Evolutionary conservation across 148 eudicot species (phyloP).

Genomic region (Camellia lanceoleosa): DNA sequence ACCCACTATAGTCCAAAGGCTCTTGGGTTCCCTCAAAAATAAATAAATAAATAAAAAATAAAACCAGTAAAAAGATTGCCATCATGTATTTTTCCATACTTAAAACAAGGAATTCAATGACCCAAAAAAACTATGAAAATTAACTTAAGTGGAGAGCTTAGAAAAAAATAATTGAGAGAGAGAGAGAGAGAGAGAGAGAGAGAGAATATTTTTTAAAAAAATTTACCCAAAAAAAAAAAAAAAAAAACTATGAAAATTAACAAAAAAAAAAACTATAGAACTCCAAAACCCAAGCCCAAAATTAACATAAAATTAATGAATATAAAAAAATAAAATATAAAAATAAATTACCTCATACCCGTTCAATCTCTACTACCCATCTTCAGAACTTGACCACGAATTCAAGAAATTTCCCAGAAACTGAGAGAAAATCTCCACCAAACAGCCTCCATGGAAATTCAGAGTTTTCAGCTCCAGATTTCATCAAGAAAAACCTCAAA

Average conservation of each 20-base stretch:
- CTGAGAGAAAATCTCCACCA: neutral
- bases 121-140: neutral
- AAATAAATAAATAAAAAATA: neutral
- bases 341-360: neutral
- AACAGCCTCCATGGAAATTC: neutral
- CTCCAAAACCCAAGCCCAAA: no score
- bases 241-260: neutral
- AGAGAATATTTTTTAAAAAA: neutral
- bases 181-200: neutral
- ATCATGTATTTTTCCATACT: neutral
- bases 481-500: neutral
- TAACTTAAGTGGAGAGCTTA: neutral
- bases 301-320: neutral
- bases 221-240: neutral
- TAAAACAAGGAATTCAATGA: neutral
- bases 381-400: neutral
- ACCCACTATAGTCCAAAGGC: neutral
- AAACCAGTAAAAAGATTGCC: neutral
- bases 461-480: constrained; percentile 15
- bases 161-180: neutral
- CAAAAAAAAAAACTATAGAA: neutral
- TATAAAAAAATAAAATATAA: neutral
- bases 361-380: neutral
- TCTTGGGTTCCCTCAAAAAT: neutral
- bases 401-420: neutral